Conservation (phyloP, 805 yeast genomes). For the Candida pini region DNA sequence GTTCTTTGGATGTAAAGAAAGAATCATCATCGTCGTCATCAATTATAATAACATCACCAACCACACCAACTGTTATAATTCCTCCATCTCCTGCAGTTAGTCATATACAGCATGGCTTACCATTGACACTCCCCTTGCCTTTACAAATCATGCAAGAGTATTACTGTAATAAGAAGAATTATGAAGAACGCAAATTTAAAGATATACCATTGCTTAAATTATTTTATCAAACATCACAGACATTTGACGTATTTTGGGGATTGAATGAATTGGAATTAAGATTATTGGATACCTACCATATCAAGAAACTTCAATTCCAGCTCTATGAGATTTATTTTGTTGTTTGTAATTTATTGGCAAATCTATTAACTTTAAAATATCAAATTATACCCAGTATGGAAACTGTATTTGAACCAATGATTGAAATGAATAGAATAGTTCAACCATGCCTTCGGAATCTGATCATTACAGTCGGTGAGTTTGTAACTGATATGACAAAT, state of each 20-base stretch:
- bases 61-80: no score
- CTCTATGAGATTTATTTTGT: constrained; percentile 1
- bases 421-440: background rate
- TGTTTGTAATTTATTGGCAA: background rate
- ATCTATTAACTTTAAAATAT: background rate
- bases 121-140: background rate
- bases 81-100: no score
- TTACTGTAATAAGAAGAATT: background rate
- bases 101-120: no score
- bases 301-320: constrained; percentile 1
- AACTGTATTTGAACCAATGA: background rate
- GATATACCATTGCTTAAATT: background rate
- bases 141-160: background rate
- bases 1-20: no score
- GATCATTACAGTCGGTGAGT: background rate
- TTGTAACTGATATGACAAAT: background rate
- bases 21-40: no score
- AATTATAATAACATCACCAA: no score
- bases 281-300: background rate
- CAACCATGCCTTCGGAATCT: background rate
- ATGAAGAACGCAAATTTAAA: background rate
- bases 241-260: constrained; percentile 1
- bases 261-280: constrained; percentile 1
- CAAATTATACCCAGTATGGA: background rate
- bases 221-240: background rate